A percentile compares a stretch with the other conserved stretches of the same genome.
Evolutionary conservation across 768 basidiomycete genomes (phyloP).

Genomic region (Pilatotrama ljubarskyi): DNA sequence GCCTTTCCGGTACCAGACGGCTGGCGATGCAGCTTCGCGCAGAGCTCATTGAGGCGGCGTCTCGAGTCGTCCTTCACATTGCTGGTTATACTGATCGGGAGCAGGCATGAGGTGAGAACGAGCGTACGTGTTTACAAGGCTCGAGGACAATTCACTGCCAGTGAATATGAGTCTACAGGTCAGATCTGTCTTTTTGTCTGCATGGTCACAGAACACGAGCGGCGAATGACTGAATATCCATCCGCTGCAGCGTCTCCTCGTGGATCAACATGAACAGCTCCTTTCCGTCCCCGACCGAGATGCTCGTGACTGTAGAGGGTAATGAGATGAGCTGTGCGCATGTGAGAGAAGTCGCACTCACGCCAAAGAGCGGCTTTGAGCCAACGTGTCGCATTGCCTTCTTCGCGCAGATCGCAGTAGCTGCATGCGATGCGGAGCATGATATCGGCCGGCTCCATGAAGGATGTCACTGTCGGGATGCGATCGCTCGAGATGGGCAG

Average conservation of each 20-base stretch:
- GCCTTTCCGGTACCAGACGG: background rate
- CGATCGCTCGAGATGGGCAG: conserved; percentile 9
- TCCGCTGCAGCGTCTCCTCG: conserved; percentile 5
- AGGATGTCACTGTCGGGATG: conserved; percentile 12
- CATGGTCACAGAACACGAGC: conserved; percentile 1
- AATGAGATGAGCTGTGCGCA: background rate
- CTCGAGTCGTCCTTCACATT: background rate
- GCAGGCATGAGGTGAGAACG: no score
- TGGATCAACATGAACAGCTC: conserved; percentile 16
- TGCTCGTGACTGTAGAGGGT: conserved; percentile 4
- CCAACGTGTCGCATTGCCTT: conserved; percentile 13
- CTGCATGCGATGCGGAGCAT: conserved; percentile 16
- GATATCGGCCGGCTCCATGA: conserved; percentile 8
- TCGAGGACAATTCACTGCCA: no score
- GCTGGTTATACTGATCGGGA: no score
- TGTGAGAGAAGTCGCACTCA: background rate
- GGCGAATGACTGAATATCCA: conserved; percentile 8
- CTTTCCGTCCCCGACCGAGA: conserved; percentile 14
- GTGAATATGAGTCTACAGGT: no score
- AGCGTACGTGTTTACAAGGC: no score
- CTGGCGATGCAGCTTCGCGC: background rate
- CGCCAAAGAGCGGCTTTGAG: conserved; percentile 13
- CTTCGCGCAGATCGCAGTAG: conserved; percentile 2
- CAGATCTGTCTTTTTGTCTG: background rate
- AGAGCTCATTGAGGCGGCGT: background rate